Base-by-base conservation (phyloP, 2,329 filamentous ascomycete species). In the Seiridium unicorne region DNA sequence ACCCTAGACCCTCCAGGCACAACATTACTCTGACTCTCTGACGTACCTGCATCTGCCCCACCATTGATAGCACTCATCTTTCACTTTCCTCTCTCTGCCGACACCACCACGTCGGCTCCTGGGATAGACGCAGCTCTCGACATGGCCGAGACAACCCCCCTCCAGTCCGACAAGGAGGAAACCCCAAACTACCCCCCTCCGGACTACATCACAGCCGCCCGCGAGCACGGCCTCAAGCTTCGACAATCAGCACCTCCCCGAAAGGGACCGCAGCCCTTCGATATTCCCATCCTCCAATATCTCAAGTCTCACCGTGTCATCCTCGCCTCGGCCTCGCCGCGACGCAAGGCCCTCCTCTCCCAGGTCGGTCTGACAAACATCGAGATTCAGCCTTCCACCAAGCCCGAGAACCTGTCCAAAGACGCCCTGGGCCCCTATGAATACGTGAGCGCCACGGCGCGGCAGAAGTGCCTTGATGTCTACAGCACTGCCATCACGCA, bases 401-500 rank as follows among this genome's bases (percentile, higher is more conserved):
- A 91, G 65, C 89, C 91, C 57, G 95, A 99, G 78, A 84, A 98
- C 78, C 85, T 97, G 58, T 84, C 91, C 68, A 97, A 98, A 74
- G 74, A 78, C 6, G 73, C 77, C 2, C 84, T 94, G 61, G 86
- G 88, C 1, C 92, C 95, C 1, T 90, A 91, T 73, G 93, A 96
- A 77, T 99, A 99, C 78, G 95, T 97, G 26, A 82, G 93, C 11
- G 87, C 89, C 60, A 99, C 95, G 2, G 94, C 94, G 3, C 86
- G 86, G 31, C 85, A 89, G 67, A 99, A 99, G 76, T 91, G 89
- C 55, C 83, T 92, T 48, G 84, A 90, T 51, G 91, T 98, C 8
- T 87, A 87, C 74, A 69, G 78, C 57, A 68, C 72, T 3, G 77
- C 76, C 3, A 67, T 86, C 13, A 72, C 76, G 59, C 77, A 69